phyloP scores from a whole-genome alignment of 805 yeast genomes.

The Metschnikowia bowlesiae region DNA sequence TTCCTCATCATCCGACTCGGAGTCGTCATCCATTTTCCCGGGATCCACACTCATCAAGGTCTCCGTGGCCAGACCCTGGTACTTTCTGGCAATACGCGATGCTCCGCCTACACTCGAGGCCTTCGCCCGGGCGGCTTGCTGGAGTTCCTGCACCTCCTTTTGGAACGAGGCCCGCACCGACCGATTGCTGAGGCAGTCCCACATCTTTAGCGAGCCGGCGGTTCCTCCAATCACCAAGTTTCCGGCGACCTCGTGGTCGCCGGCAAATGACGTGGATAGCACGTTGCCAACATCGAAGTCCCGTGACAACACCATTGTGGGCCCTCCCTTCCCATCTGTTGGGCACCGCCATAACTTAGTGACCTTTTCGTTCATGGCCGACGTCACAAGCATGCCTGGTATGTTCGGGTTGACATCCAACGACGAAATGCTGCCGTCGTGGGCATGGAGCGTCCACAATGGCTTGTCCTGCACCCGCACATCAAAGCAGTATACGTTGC shows the following conservation, averaged over 20 bases:
- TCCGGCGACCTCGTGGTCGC: conserved; percentile 83
- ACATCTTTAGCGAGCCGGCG: conserved; percentile 75
- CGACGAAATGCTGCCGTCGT: conserved; percentile 88
- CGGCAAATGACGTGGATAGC: conserved; percentile 74
- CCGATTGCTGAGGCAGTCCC: conserved; percentile 85
- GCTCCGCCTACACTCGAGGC: conserved; percentile 55
- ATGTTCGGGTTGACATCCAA: conserved; percentile 64
- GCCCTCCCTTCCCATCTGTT: conserved; percentile 39
- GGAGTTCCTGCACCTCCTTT: conserved; percentile 51
- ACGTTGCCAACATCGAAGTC: conserved; percentile 95
- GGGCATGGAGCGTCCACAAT: conserved; percentile 95
- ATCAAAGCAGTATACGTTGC: conserved; percentile 85
- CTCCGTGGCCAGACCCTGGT: conserved; percentile 48
- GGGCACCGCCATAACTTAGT: conserved; percentile 86
- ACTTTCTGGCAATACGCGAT: conserved; percentile 74
- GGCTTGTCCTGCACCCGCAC: conserved; percentile 67
- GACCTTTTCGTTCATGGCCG: conserved; percentile 85
- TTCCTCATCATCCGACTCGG: conserved; percentile 52
- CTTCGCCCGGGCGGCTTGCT: conserved; percentile 52
- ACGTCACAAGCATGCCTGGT: conserved; percentile 74
- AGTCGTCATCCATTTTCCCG: conserved; percentile 51
- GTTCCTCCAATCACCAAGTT: conserved; percentile 85
- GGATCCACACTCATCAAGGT: conserved; percentile 60
- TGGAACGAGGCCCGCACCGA: conserved; percentile 70
- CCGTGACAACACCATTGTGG: conserved; percentile 85